A percentile compares a stretch with the other conserved stretches of the same genome.
Evolutionary conservation across 1,284 basidiomycete species (phyloP).

Genomic region (Fomitopsis palustris): DNA sequence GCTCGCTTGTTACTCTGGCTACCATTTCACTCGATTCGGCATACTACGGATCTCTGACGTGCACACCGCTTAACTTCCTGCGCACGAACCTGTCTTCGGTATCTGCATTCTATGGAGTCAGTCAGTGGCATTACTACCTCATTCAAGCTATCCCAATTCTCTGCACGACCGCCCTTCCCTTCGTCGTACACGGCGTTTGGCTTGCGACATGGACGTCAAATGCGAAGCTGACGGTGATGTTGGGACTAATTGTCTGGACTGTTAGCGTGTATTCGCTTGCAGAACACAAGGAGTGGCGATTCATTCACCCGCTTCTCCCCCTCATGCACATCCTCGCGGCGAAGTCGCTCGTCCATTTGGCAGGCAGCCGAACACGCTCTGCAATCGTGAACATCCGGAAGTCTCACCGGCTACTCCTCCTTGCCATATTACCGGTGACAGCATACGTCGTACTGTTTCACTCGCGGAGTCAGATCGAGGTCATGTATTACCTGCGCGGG

Average conservation of each 20-base stretch:
- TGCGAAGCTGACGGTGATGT: slow-evolving; percentile 40
- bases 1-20: slow-evolving; percentile 32
- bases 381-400: slow-evolving; percentile 31
- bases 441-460: slow-evolving; percentile 74
- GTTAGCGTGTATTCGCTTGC: slow-evolving; percentile 74
- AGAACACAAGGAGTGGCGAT: slow-evolving; percentile 96
- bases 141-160: slow-evolving; percentile 85
- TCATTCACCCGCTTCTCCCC: slow-evolving; percentile 90
- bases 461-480: slow-evolving; percentile 73
- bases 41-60: slow-evolving; percentile 67
- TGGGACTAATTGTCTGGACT: slow-evolving; percentile 60
- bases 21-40: slow-evolving; percentile 58
- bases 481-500: slow-evolving; percentile 60
- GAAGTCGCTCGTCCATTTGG: slow-evolving; percentile 55
- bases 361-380: slow-evolving; percentile 21
- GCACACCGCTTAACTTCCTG: slow-evolving; percentile 83
- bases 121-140: slow-evolving; percentile 87
- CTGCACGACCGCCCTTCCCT: slow-evolving; percentile 71
- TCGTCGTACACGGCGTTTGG: slow-evolving; percentile 61
- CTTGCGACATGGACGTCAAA: slow-evolving; percentile 23
- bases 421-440: slow-evolving; percentile 55
- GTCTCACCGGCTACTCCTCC: slow-evolving; percentile 41
- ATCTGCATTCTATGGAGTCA: slow-evolving; percentile 93
- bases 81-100: slow-evolving; percentile 77
- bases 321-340: slow-evolving; percentile 81